Evolutionary conservation across 192 early-diverging fungal genomes (phyloP).

Genomic region (Coemansia sp.): DNA sequence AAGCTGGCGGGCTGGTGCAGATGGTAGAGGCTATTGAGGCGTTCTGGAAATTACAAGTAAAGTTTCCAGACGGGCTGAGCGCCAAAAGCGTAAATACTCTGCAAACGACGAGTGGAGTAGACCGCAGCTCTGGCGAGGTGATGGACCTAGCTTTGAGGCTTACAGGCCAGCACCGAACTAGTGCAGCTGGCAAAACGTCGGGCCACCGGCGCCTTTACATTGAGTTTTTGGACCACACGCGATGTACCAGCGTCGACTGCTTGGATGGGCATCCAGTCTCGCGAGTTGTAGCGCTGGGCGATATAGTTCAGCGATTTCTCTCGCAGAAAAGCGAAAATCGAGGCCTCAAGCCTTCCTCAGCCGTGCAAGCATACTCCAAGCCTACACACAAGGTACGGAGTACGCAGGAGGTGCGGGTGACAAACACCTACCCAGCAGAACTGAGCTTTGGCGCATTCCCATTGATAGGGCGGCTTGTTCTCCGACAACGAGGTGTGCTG

Average conservation of each 20-base stretch:
- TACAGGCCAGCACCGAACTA: background rate
- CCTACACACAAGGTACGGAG: background rate
- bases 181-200: background rate
- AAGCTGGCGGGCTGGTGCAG: slow-evolving; percentile 20
- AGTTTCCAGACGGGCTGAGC: slow-evolving; percentile 23
- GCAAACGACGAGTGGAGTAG: background rate
- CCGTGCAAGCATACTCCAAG: background rate
- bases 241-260: slow-evolving; percentile 6
- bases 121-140: background rate
- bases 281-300: slow-evolving; percentile 22
- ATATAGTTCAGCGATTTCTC: slow-evolving; percentile 16
- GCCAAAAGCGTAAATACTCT: background rate
- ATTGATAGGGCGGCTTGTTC: slow-evolving; percentile 23
- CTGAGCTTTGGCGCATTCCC: slow-evolving; percentile 20
- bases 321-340: background rate
- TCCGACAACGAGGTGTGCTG: slow-evolving; percentile 26
- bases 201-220: background rate
- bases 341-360: background rate
- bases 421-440: slow-evolving; percentile 10
- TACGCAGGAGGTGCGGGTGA: background rate
- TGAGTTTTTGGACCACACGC: slow-evolving; percentile 16
- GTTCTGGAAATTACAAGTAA: slow-evolving; percentile 25
- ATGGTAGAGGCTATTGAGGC: slow-evolving; percentile 35
- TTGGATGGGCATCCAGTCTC: background rate
- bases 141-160: slow-evolving; percentile 19